Conservation (phyloP, 352 stramenopile species). For the Pythium oligandrum region DNA sequence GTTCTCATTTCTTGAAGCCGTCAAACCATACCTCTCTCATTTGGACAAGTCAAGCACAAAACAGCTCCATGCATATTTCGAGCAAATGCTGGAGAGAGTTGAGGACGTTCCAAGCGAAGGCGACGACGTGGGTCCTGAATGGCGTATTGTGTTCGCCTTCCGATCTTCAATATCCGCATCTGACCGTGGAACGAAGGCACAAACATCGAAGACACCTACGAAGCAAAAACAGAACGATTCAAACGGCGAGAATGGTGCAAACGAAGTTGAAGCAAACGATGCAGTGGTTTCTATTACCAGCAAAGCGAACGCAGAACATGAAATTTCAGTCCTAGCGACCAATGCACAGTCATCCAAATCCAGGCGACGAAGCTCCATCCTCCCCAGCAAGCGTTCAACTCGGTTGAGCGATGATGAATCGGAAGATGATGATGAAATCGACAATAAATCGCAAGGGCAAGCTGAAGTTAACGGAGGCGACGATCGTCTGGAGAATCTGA, state of each 20-base stretch:
- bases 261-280: no score
- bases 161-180: constrained; percentile 31
- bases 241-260: no score
- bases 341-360: no score
- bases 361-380: no score
- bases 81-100: constrained; percentile 44
- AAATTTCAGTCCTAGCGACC: no score
- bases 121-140: constrained; percentile 38
- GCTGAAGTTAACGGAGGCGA: neutral
- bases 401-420: constrained; percentile 2
- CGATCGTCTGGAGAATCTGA: no score
- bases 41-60: constrained; percentile 57
- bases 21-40: constrained; percentile 69
- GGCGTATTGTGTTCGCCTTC: constrained; percentile 69
- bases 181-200: neutral
- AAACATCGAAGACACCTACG: no score
- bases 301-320: no score
- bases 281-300: no score
- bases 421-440: constrained; percentile 6
- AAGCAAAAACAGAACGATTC: no score
- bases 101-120: constrained; percentile 33
- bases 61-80: constrained; percentile 68
- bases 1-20: constrained; percentile 63
- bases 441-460: neutral
- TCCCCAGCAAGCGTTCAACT: neutral